phyloP scores from a whole-genome alignment of 139 green algal genomes.

The Closterium sp. region DNA sequence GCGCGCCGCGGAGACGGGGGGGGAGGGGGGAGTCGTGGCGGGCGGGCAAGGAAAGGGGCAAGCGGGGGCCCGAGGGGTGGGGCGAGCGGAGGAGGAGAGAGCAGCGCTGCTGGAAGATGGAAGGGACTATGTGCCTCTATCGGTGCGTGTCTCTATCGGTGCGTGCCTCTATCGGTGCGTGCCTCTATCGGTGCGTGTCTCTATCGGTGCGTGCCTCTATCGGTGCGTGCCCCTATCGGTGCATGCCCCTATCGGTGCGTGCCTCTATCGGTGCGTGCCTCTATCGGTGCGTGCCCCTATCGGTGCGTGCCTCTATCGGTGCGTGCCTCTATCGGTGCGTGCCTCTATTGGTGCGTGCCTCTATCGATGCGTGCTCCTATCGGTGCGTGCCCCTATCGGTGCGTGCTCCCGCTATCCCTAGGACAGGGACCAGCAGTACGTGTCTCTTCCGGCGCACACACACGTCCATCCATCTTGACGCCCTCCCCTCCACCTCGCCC shows the following conservation, averaged over 20 bases:
- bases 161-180: not conserved
- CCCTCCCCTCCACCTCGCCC: not conserved
- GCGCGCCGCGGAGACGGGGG: constrained; percentile 57
- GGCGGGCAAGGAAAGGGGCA: not conserved
- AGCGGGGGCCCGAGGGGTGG: not conserved
- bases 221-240: not conserved
- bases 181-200: not conserved
- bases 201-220: not conserved
- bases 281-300: no score
- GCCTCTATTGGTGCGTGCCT: no score
- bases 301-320: no score
- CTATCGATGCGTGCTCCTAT: no score
- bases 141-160: not conserved
- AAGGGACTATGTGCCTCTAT: not conserved
- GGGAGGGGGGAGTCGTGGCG: constrained; percentile 72
- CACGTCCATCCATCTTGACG: not conserved
- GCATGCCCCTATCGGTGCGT: no score
- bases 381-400: not conserved
- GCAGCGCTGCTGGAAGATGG: not conserved
- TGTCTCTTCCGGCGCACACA: not conserved
- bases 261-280: no score
- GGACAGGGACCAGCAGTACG: no score
- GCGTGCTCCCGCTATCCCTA: not conserved
- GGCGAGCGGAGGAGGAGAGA: not conserved
- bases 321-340: no score